phyloP scores from a whole-genome alignment of 1,284 basidiomycete species.

The Heliocybe sulcata region DNA sequence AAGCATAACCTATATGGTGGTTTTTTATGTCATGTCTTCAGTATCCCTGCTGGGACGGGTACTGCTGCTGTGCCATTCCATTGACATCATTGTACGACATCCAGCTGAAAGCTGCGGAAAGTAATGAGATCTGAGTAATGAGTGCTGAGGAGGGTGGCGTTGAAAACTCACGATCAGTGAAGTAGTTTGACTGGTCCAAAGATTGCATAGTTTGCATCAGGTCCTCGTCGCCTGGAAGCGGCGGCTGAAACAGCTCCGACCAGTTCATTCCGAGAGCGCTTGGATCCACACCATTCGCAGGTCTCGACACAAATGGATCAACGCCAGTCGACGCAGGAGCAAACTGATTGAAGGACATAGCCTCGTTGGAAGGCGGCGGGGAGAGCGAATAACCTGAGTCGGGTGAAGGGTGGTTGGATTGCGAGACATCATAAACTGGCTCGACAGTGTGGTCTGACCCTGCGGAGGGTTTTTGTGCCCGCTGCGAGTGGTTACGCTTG shows the following conservation, averaged over 20 bases:
- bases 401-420: slow-evolving; percentile 5
- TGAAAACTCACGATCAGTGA: background rate
- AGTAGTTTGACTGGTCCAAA: slow-evolving; percentile 20
- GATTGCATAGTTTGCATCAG: slow-evolving; percentile 56
- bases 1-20: too few relatives aligned
- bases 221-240: slow-evolving; percentile 50
- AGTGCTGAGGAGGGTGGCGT: too few relatives aligned
- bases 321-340: slow-evolving; percentile 21
- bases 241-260: slow-evolving; percentile 42
- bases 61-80: too few relatives aligned
- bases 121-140: too few relatives aligned
- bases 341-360: slow-evolving; percentile 42
- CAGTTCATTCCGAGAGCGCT: slow-evolving; percentile 16
- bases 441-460: background rate
- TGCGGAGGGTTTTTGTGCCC: too few relatives aligned
- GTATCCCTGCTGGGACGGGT: too few relatives aligned
- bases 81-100: too few relatives aligned
- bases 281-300: background rate
- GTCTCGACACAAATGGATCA: slow-evolving; percentile 1
- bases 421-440: slow-evolving; percentile 2
- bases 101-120: too few relatives aligned
- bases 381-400: slow-evolving; percentile 8
- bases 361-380: slow-evolving; percentile 30
- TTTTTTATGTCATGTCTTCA: too few relatives aligned
- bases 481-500: background rate